Evolutionary conservation across 75 land plant genomes (phyloP), one percentile per base, ranked within the genome.

Genomic region (Picea glauca): DNA sequence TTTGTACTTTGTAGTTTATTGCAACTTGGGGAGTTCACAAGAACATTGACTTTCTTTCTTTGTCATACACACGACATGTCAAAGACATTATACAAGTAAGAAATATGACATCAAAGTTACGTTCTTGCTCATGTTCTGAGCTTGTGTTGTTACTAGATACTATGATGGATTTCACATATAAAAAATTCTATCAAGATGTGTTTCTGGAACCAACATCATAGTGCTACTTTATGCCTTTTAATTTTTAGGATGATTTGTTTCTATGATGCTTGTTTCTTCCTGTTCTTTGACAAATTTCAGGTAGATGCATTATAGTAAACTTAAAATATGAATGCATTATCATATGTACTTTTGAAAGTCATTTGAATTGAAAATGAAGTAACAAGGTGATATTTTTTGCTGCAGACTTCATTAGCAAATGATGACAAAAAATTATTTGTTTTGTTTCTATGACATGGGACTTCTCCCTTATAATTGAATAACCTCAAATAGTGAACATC

Each of bases 41-140:
- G 80, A 90, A 90, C 66, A 91, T 96, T 83, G 99, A 96, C 78
- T 96, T 72, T 72, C 79, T 96, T 13, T 93, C 94, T 13, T 77
- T 96, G 56, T 95, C 98, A 32, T 96, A 89, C 62, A 91, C 92
- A 1, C 86, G 99, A 11, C 86, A 87, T 80, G 94, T 93, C 35
- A 94, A 94, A 72, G 99, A 96, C 79, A 94, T 93, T 72, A 82
- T 90, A 72, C 83, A 89, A 57, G 96, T 93, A 78, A 81, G 2
- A 26, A 15, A 35, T 3, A 43, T 2, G 11, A 67, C 8, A 21
- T 67, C 5, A 67, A 38, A 5, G 4, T 17, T 38, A 33, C 43
- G 13, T 67, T 17, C 3, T 35, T 67, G 15, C 1, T 14, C 5
- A 17, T 17, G 17, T 38, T 30, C 38, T 67, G 14, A 5, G 18